Conservation (phyloP, 495 filamentous ascomycete species). For the Tetracladium setigerum region DNA sequence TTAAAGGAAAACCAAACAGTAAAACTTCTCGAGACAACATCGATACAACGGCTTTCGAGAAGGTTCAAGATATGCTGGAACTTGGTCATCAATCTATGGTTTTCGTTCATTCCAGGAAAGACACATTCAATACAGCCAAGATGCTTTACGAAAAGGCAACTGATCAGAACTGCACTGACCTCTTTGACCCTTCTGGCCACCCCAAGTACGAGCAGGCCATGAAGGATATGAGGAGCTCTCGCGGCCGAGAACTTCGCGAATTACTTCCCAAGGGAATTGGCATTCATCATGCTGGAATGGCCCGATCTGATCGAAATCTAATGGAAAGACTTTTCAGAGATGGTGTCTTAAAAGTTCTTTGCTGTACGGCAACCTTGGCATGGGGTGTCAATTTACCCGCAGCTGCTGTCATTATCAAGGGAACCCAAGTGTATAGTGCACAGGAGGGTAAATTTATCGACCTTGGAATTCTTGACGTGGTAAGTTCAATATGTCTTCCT, state of each 20-base stretch:
- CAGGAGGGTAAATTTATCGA: conserved; percentile 96
- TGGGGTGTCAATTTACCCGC: conserved; percentile 99
- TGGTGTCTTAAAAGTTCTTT: conserved; percentile 88
- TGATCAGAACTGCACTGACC: conserved; percentile 64
- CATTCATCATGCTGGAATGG: conserved; percentile 94
- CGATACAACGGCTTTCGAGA: conserved; percentile 79
- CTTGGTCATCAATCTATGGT: conserved; percentile 94
- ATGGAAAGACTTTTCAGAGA: conserved; percentile 86
- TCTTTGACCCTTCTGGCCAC: conserved; percentile 73
- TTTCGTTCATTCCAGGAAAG: conserved; percentile 94
- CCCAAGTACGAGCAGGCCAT: conserved; percentile 64
- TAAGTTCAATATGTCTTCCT: no score
- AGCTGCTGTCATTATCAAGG: conserved; percentile 95
- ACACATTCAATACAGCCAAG: conserved; percentile 82
- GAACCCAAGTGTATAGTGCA: conserved; percentile 92
- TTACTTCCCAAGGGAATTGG: conserved; percentile 85
- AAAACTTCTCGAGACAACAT: conserved; percentile 80
- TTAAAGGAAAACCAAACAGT: conserved; percentile 80
- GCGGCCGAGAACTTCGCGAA: conserved; percentile 78
- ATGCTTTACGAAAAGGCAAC: conserved; percentile 79
- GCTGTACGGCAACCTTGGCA: conserved; percentile 94
- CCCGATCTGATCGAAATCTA: conserved; percentile 83
- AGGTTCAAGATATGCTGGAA: conserved; percentile 88
- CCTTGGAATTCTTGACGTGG: conserved; percentile 89
- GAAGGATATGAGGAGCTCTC: conserved; percentile 74